Percentiles rank a stretch among this genome's conserved stretches.
Evolutionary conservation across 179 eudicot species (phyloP).

Genomic region (Corrigiola litoralis): DNA sequence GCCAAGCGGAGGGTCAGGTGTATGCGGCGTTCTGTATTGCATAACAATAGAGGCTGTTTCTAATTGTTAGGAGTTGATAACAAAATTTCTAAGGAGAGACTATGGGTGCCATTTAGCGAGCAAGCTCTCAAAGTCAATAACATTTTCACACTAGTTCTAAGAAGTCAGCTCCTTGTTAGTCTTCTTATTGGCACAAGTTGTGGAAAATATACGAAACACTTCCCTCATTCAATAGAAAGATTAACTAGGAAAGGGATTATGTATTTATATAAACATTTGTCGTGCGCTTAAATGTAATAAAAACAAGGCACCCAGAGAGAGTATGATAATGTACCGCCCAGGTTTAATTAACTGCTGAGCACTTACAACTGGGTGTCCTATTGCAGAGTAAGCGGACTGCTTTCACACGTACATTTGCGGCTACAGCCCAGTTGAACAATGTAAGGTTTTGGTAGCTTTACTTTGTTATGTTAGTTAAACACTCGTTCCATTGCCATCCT

Average conservation of each 20-base stretch:
- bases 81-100: too few species aligned
- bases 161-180: too few species aligned
- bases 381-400: slow-evolving; percentile 40
- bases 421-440: slow-evolving; percentile 52
- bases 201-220: neutral
- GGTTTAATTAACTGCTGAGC: neutral
- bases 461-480: slow-evolving; percentile 19
- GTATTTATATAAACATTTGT: neutral
- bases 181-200: neutral
- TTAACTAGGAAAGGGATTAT: neutral
- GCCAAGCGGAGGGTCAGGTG: too few species aligned
- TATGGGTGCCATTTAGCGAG: too few species aligned
- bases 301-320: neutral
- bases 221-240: neutral
- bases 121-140: neutral
- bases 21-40: too few species aligned
- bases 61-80: too few species aligned
- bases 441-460: slow-evolving; percentile 33
- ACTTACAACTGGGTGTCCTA: neutral
- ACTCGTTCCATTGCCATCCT: slow-evolving; percentile 24
- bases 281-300: neutral
- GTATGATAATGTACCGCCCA: neutral
- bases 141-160: neutral
- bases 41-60: too few species aligned
- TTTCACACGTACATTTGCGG: slow-evolving; percentile 28